Evolutionary conservation across 305 asterid genomes (phyloP).

Genomic region (Fraxinus greggii): DNA sequence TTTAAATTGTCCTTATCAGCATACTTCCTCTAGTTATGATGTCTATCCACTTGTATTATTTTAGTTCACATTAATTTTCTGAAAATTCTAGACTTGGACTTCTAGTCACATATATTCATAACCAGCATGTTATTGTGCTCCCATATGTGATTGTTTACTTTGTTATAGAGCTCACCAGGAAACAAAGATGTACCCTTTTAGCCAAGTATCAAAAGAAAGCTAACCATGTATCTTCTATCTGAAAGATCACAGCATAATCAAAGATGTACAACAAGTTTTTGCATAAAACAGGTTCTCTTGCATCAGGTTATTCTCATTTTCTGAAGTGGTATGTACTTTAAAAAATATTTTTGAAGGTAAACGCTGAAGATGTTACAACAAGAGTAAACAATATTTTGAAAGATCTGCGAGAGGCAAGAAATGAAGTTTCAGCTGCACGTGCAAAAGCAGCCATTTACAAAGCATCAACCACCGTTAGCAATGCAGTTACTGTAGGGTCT

Average conservation of each 20-base stretch:
- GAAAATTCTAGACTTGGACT: background rate
- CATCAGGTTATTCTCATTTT: background rate
- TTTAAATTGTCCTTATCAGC: background rate
- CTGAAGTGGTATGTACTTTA: background rate
- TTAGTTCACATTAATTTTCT: background rate
- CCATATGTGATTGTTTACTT: background rate
- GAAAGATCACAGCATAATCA: background rate
- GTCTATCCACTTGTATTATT: background rate
- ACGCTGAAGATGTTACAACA: constrained; percentile 77
- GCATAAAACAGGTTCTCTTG: background rate
- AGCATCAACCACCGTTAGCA: constrained; percentile 62
- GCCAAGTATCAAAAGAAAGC: background rate
- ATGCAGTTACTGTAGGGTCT: constrained; percentile 55
- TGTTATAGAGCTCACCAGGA: background rate
- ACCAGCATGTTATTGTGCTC: background rate
- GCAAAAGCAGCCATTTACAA: constrained; percentile 84
- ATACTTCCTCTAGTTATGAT: background rate
- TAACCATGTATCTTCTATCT: background rate
- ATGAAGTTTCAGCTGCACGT: constrained; percentile 70
- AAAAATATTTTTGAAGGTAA: constrained; percentile 49
- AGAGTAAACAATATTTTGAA: constrained; percentile 76
- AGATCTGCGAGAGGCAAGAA: constrained; percentile 70
- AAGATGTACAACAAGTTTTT: background rate
- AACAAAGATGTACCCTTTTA: background rate
- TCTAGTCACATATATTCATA: background rate